A percentile compares a stretch with the other conserved stretches of the same genome.
Evolutionary conservation across 345 rosid species (phyloP).

Genomic region (Fremontodendron californicum): DNA sequence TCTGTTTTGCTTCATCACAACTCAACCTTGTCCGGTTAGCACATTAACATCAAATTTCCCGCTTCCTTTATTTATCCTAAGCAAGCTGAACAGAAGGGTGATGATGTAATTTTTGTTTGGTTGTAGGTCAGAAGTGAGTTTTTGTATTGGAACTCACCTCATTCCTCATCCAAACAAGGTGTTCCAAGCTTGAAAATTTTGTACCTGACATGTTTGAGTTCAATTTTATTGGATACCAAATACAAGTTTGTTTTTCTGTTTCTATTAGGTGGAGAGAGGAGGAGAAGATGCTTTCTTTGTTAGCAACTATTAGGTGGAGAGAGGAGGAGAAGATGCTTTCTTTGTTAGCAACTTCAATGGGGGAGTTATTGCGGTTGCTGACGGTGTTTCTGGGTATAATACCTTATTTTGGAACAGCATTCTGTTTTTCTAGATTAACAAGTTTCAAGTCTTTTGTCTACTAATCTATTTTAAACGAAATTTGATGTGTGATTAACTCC

Average conservation of each 20-base stretch:
- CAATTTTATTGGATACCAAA: background rate
- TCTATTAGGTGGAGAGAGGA: constrained; percentile 60
- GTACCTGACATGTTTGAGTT: background rate
- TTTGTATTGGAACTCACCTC: constrained; percentile 55
- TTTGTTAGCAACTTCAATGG: constrained; percentile 60
- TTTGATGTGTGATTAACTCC: background rate
- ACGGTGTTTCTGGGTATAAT: constrained; percentile 83
- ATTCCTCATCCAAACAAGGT: constrained; percentile 89
- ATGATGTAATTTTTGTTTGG: background rate
- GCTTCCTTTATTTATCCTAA: background rate
- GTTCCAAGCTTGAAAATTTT: constrained; percentile 6
- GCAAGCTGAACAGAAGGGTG: background rate
- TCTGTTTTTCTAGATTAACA: background rate
- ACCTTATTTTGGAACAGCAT: background rate
- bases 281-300: constrained; percentile 95
- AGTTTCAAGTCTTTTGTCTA: background rate
- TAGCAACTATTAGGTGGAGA: constrained; percentile 56
- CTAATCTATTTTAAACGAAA: background rate
- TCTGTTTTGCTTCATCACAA: constrained; percentile 37
- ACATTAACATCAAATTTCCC: background rate
- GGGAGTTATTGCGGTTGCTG: constrained; percentile 93
- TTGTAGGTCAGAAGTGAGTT: constrained; percentile 40
- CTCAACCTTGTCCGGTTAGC: constrained; percentile 42
- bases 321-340: constrained; percentile 89
- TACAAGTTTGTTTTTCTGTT: background rate